These are phyloP conservation scores for Lasiodiplodia sp. DNA, from an alignment of 2,329 filamentous ascomycete species.

Conservation along the genomic window DNA sequence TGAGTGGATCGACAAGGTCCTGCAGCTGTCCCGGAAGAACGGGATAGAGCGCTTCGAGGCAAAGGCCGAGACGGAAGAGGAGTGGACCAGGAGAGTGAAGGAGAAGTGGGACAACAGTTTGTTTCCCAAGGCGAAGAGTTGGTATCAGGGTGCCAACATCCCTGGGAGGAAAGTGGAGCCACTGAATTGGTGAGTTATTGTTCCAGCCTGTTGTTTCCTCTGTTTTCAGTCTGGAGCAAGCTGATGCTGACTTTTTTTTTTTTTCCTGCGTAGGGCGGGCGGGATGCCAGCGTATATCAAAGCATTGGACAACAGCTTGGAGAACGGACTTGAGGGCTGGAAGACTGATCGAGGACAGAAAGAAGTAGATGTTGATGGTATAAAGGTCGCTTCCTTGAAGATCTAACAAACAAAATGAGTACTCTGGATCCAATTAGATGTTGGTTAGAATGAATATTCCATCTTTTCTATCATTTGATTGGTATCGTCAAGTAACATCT, in stretches of 20 bases:
- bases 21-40: slow-evolving; percentile 48
- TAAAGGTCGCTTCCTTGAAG: neutral
- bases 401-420: too few relatives aligned
- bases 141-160: slow-evolving; percentile 51
- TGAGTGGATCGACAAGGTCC: slow-evolving; percentile 54
- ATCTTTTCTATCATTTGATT: too few relatives aligned
- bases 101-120: slow-evolving; percentile 40
- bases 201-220: slow-evolving; percentile 28
- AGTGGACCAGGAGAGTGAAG: slow-evolving; percentile 45
- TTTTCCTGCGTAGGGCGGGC: slow-evolving; percentile 2
- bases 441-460: too few relatives aligned
- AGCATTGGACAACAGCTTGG: slow-evolving; percentile 14
- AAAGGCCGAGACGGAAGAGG: slow-evolving; percentile 50
- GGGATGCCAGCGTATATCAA: slow-evolving; percentile 21
- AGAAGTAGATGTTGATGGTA: neutral
- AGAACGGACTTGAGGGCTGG: slow-evolving; percentile 20
- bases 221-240: neutral
- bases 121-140: slow-evolving; percentile 38
- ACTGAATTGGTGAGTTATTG: slow-evolving; percentile 44
- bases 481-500: too few relatives aligned
- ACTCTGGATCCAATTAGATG: too few relatives aligned
- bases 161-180: slow-evolving; percentile 52
- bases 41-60: slow-evolving; percentile 50
- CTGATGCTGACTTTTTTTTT: neutral
- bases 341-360: neutral